Evolutionary conservation across 768 basidiomycete species (phyloP).

Genomic region (Pleurotus ostreatus): DNA sequence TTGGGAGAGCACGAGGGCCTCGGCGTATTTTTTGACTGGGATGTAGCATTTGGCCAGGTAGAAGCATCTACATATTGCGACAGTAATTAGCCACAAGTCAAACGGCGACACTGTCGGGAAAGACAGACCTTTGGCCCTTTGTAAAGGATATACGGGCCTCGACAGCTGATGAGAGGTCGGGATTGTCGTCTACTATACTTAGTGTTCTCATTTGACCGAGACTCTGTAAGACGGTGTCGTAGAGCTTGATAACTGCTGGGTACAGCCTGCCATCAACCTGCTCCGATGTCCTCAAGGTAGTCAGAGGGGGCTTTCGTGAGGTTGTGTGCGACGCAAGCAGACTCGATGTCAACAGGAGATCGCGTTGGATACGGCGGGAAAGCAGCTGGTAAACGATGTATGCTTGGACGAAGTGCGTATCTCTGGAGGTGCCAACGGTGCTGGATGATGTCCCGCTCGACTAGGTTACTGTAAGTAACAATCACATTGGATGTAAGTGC

Average conservation of each 20-base stretch:
- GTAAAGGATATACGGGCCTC: constrained; percentile 75
- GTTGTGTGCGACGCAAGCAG: constrained; percentile 44
- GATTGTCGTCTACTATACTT: constrained; percentile 83
- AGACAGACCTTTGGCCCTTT: constrained; percentile 63
- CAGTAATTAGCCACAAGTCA: background rate
- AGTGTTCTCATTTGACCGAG: constrained; percentile 80
- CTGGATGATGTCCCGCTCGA: constrained; percentile 37
- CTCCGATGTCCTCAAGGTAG: constrained; percentile 19
- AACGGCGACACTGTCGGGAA: background rate
- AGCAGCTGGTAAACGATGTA: constrained; percentile 88
- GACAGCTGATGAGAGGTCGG: constrained; percentile 73
- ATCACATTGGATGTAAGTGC: constrained; percentile 2
- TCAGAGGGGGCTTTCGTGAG: constrained; percentile 16
- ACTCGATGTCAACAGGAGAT: constrained; percentile 73
- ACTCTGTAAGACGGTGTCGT: constrained; percentile 83
- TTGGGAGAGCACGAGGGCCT: constrained; percentile 67
- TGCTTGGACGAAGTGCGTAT: constrained; percentile 81
- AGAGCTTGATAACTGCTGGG: constrained; percentile 83
- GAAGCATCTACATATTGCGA: constrained; percentile 45
- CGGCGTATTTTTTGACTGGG: constrained; percentile 64
- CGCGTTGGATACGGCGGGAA: constrained; percentile 83
- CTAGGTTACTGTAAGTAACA: constrained; percentile 13
- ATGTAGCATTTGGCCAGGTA: constrained; percentile 77
- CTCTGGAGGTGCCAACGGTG: constrained; percentile 41
- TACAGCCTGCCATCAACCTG: constrained; percentile 70